These are phyloP conservation scores for Lepiota subincarnata DNA, from an alignment of 768 basidiomycete species.

Conservation along the genomic window DNA sequence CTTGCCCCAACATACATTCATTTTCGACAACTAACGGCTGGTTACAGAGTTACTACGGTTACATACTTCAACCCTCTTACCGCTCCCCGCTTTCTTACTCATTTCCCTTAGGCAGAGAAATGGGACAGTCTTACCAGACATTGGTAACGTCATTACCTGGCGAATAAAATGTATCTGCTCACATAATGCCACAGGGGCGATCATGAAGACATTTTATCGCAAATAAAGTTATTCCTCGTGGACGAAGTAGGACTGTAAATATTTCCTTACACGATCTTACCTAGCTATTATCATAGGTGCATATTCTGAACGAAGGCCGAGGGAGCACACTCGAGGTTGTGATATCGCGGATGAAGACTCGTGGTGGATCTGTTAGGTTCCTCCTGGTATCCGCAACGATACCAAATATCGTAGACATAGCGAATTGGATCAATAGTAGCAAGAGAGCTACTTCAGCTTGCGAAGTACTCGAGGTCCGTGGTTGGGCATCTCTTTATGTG, in stretches of 20 bases:
- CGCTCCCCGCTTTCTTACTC: not conserved
- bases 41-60: slow-evolving; percentile 72
- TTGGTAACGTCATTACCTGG: slow-evolving; percentile 44
- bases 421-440: slow-evolving; percentile 72
- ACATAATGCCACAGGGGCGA: slow-evolving; percentile 40
- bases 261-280: not conserved
- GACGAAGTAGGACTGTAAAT: slow-evolving; percentile 60
- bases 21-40: slow-evolving; percentile 4
- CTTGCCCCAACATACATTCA: slow-evolving; percentile 17
- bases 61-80: slow-evolving; percentile 1
- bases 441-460: slow-evolving; percentile 33
- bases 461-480: slow-evolving; percentile 65
- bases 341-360: slow-evolving; percentile 86
- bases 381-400: slow-evolving; percentile 90
- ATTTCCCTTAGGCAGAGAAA: slow-evolving; percentile 73
- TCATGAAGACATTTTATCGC: slow-evolving; percentile 62
- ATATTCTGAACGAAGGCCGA: slow-evolving; percentile 85
- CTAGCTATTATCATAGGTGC: slow-evolving; percentile 52
- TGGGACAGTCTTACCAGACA: slow-evolving; percentile 92
- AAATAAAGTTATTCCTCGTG: slow-evolving; percentile 80
- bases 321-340: slow-evolving; percentile 94
- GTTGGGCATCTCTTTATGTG: not conserved
- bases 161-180: not conserved
- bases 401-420: slow-evolving; percentile 89
- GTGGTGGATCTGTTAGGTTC: slow-evolving; percentile 70